Evolutionary conservation across 2,329 filamentous ascomycete genomes (phyloP).

Genomic region (Fusarium albidum): DNA sequence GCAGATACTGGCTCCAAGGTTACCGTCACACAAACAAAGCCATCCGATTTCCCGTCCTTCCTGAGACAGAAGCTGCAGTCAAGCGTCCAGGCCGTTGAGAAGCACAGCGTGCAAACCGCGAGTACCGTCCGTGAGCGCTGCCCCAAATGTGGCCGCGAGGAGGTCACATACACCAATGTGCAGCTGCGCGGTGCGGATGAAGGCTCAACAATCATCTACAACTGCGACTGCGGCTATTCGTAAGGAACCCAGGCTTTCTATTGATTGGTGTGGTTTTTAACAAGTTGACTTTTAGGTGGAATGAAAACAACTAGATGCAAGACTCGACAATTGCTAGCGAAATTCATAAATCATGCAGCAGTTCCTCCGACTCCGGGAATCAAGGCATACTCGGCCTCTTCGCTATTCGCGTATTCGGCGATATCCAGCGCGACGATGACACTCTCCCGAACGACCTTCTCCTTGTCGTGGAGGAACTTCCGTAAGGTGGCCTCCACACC

Average conservation of each 20-base stretch:
- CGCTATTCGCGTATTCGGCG: conserved; percentile 94
- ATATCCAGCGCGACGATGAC: conserved; percentile 96
- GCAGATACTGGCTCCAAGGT: conserved; percentile 78
- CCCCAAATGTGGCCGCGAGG: conserved; percentile 79
- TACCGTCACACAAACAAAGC: conserved; percentile 84
- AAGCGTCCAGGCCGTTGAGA: conserved; percentile 82
- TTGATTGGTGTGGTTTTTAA: conserved; percentile 34
- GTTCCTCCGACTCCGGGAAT: conserved; percentile 71
- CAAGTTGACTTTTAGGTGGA: conserved; percentile 52
- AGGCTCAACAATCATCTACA: conserved; percentile 91
- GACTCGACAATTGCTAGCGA: conserved; percentile 25
- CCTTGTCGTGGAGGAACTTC: conserved; percentile 86
- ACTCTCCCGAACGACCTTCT: conserved; percentile 93
- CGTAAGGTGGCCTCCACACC: conserved; percentile 89
- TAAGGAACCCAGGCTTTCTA: conserved; percentile 49
- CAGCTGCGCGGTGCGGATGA: conserved; percentile 94
- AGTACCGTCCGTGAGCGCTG: conserved; percentile 75
- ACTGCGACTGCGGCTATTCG: conserved; percentile 87
- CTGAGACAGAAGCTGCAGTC: conserved; percentile 83
- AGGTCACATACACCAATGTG: conserved; percentile 85
- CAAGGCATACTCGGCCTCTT: conserved; percentile 89
- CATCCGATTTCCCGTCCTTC: conserved; percentile 89
- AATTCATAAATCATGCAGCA: conserved; percentile 45
- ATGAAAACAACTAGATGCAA: conserved; percentile 64
- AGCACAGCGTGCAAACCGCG: conserved; percentile 79